These are phyloP conservation scores for Cajanus cajan DNA, from an alignment of 306 rosid species.

Conservation along the genomic window DNA sequence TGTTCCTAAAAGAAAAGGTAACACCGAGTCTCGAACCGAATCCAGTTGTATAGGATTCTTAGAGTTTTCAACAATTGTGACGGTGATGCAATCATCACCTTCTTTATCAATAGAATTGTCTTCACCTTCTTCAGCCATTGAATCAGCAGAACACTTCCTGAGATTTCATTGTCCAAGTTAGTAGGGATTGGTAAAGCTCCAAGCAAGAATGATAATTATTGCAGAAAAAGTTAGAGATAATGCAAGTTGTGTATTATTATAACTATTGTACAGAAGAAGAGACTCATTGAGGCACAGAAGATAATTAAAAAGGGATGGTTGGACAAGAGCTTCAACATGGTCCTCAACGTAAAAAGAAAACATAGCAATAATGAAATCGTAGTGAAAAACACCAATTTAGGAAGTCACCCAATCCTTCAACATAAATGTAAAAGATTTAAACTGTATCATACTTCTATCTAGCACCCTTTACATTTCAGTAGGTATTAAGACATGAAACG, in stretches of 20 bases:
- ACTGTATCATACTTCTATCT: background rate
- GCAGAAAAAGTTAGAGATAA: slow-evolving; percentile 8
- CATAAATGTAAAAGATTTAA: background rate
- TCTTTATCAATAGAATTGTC: slow-evolving; percentile 21
- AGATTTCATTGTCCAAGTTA: slow-evolving; percentile 44
- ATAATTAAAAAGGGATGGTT: background rate
- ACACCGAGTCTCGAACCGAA: slow-evolving; percentile 49
- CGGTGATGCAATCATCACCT: slow-evolving; percentile 58
- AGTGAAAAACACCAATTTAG: background rate
- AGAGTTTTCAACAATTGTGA: slow-evolving; percentile 49
- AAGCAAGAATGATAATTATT: slow-evolving; percentile 8
- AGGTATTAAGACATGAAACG: background rate
- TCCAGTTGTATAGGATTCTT: slow-evolving; percentile 51
- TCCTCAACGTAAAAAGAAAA: background rate
- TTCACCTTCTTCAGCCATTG: slow-evolving; percentile 29
- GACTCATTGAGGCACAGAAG: background rate
- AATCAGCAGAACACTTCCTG: slow-evolving; percentile 59
- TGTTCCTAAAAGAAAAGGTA: slow-evolving; percentile 69
- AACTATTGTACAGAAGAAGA: background rate
- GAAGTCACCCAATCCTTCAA: background rate
- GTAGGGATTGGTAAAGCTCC: slow-evolving; percentile 34
- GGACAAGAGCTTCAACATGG: background rate
- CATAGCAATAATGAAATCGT: background rate
- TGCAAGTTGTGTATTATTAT: background rate
- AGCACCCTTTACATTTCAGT: background rate